Evolutionary conservation across 2,329 filamentous ascomycete species (phyloP), one percentile per base, ranked within the genome.

Genomic region (Pyrenophora teres): DNA sequence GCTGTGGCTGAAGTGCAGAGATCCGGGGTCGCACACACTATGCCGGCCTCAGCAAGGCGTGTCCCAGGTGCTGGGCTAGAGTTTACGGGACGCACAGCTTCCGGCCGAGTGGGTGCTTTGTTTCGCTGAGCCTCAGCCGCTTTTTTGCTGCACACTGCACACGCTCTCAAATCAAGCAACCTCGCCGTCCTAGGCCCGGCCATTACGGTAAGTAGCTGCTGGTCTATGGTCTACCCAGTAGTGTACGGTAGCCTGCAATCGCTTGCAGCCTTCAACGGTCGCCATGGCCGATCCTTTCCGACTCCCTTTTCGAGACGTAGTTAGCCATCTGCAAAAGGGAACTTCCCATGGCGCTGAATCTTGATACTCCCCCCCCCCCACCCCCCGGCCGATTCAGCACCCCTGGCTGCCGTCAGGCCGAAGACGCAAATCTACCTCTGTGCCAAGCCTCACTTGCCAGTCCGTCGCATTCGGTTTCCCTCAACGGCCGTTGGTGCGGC

Each of bases 111-210:
- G 50, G 50, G 36, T 49, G 50, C 50, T 43, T 46, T 57, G 55
- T 58, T 37, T 58, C 42, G 55, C 52, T 58, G 51, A 53, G 50
- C 52, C 52, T 55, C 56, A 56, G 50, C 54, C 49, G 49, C 52
- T 21, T 44, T 36, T 30, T 40, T 19, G 19, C 19, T 19, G 19
- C 19, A 19, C 19, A 35, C 54, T 56, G 48, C 56, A 54, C 45
- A 45, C 35, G 39, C 40, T 51, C 52, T 63, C 56, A 48, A 59
- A 60, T 60, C 33, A 52, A 61, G 62, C 57, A 51, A 62, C 58
- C 50, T 64, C 61, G 59, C 62, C 64, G 62, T 64, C 19, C 5
- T n/a, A n/a, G n/a, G n/a, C n/a, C n/a, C n/a, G n/a, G n/a, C n/a
- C n/a, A n/a, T n/a, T n/a, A n/a, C n/a, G n/a, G n/a, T n/a, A n/a